Conservation (phyloP, 345 rosid genomes). For the Eucalyptus viminalis region DNA sequence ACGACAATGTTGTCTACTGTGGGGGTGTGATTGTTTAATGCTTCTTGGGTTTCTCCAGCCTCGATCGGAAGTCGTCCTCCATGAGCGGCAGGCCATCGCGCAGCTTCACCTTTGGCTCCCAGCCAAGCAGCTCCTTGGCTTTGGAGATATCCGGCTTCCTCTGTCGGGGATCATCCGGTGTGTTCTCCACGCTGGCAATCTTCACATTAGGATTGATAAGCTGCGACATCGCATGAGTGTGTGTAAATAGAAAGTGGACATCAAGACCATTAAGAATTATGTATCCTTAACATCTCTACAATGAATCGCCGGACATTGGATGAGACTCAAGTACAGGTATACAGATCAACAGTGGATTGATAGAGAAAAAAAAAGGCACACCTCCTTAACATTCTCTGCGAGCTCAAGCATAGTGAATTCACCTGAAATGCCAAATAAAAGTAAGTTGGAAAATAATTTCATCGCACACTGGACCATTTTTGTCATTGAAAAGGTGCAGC, state of each 20-base stretch:
- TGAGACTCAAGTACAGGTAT: neutral
- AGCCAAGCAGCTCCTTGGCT: conserved; percentile 71
- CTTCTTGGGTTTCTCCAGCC: conserved; percentile 43
- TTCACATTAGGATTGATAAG: conserved; percentile 64
- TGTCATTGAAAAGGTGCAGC: neutral
- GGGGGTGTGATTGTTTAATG: neutral
- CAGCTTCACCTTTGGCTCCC: conserved; percentile 83
- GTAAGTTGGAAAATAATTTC: neutral
- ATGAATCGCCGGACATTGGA: neutral
- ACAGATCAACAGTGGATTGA: neutral
- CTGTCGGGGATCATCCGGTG: conserved; percentile 91
- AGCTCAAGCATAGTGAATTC: conserved; percentile 89
- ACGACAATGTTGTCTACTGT: neutral
- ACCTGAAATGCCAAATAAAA: conserved; percentile 14
- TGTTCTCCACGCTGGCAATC: conserved; percentile 60
- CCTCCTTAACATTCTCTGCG: conserved; percentile 87
- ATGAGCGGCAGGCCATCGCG: conserved; percentile 85
- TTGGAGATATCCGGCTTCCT: conserved; percentile 80
- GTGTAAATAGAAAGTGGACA: neutral
- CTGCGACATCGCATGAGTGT: conserved; percentile 10
- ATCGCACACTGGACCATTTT: neutral
- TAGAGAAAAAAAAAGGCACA: conserved; percentile 1
- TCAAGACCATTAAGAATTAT: neutral
- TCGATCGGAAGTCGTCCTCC: conserved; percentile 80
- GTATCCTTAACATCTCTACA: neutral